These are phyloP conservation scores for Cucurbitaria berberidis DNA, from an alignment of 2,329 filamentous ascomycete species.

Conservation along the genomic window DNA sequence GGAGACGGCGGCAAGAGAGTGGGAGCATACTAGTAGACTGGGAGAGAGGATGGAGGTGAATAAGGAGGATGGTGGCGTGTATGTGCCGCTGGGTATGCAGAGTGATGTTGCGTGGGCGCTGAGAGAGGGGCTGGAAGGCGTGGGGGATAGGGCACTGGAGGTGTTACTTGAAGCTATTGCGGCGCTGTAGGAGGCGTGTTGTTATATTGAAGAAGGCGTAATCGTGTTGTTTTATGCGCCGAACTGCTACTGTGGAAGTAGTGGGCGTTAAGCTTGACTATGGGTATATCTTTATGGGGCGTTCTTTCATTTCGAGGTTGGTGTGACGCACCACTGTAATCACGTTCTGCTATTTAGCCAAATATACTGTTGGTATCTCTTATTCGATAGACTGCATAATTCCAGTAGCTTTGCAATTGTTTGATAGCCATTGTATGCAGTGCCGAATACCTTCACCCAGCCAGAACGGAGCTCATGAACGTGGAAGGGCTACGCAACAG, in stretches of 20 bases:
- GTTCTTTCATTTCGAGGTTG: not conserved
- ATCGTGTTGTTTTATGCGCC: not conserved
- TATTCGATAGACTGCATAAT: not conserved
- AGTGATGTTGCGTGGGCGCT: slow-evolving; percentile 86
- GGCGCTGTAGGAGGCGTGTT: slow-evolving; percentile 50
- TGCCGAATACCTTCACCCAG: not conserved
- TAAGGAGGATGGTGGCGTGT: slow-evolving; percentile 70
- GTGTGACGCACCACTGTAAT: slow-evolving; percentile 3
- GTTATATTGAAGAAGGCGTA: not conserved
- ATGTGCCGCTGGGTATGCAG: slow-evolving; percentile 82
- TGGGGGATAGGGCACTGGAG: slow-evolving; percentile 60
- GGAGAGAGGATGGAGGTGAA: slow-evolving; percentile 87
- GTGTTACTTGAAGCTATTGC: slow-evolving; percentile 64
- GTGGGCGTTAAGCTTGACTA: not conserved
- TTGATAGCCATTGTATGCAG: not conserved
- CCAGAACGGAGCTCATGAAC: not conserved
- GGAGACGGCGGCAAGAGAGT: slow-evolving; percentile 85
- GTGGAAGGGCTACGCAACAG: not conserved
- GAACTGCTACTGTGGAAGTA: not conserved
- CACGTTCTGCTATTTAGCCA: slow-evolving; percentile 1
- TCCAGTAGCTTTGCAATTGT: not conserved
- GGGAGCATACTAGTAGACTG: slow-evolving; percentile 92
- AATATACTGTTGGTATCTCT: not conserved
- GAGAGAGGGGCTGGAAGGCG: slow-evolving; percentile 57
- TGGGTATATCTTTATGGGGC: slow-evolving; percentile 6